A percentile compares a stretch with the other conserved stretches of the same genome.
These are phyloP conservation scores for Tilletia setariae DNA, from an alignment of 1,284 basidiomycete genomes.

Conservation along the genomic window DNA sequence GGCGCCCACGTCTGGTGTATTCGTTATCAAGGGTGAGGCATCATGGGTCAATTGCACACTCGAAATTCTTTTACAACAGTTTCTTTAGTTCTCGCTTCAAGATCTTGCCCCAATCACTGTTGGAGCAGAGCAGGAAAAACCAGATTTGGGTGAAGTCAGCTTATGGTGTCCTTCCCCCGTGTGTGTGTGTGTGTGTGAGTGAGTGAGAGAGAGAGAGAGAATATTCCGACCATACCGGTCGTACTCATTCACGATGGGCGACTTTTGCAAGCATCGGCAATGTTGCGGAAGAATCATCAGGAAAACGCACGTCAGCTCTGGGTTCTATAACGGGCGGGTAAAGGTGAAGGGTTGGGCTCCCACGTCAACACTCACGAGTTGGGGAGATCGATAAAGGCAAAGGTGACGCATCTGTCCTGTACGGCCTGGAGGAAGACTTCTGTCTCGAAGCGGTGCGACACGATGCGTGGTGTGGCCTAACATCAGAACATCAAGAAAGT, in stretches of 20 bases:
- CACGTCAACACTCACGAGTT: slow-evolving; percentile 26
- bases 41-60: no score
- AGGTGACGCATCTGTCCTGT: slow-evolving; percentile 41
- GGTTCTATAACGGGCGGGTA: background rate
- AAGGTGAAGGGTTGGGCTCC: background rate
- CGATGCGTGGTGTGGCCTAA: slow-evolving; percentile 37
- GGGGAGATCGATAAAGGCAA: slow-evolving; percentile 52
- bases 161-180: no score
- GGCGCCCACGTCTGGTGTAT: no score
- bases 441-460: slow-evolving; percentile 41
- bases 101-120: slow-evolving; percentile 45
- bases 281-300: no score
- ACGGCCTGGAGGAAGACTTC: slow-evolving; percentile 43
- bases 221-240: no score
- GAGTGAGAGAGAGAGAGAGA: slow-evolving; percentile 24
- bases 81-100: slow-evolving; percentile 42
- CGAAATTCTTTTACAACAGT: background rate
- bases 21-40: no score
- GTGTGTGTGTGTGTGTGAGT: background rate
- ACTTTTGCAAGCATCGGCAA: slow-evolving; percentile 46
- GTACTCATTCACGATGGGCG: slow-evolving; percentile 40
- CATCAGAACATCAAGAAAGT: background rate
- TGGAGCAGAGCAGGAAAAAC: background rate
- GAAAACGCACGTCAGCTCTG: background rate
- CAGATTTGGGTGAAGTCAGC: no score